Base-by-base conservation (phyloP, 2,329 filamentous ascomycete species). In the Arthrobotrys entomopaga region DNA sequence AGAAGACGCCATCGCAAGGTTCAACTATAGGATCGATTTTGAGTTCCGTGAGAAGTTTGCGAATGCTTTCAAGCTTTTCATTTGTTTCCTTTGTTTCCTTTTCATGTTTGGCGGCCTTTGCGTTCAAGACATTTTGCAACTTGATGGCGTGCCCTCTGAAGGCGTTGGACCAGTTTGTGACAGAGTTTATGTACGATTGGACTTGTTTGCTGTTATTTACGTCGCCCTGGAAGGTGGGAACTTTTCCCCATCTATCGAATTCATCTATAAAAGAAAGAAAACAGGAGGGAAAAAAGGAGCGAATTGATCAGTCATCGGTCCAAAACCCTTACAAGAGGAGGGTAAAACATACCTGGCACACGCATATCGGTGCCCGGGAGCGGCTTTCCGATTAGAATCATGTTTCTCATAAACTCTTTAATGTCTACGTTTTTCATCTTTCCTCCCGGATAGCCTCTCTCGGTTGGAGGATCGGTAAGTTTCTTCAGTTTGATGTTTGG, bases 351-450 rank as follows among this genome's bases (percentile, higher is more conserved):
- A 74, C 70, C 26, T 48, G 61, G 57, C 0, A 66, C 15, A 7
- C 63, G 56, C 5, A 67, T 57, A 22, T 10, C 15, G 5, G 19
- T 26, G 10, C 38, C 13, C 7, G 26, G 54, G 10, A 13, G 40
- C 13, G 70, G 56, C 34, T 63, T 74, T 20, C 70, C 70, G 8
- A 67, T 49, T 22, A 54, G 53, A 13, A 58, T 29, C 57, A 74
- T 57, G 20, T 64, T 66, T 11, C 29, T 22, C 7, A 56, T 5
- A 15, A 52, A 74, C 22, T 57, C 43, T 5, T 63, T 60, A 10
- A 40, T 11, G 6, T 65, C 48, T 6, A 13, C 26, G 34, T 54
- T 20, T 26, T 24, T 29, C 60, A 65, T 65, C 8, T 22, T 49
- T 24, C 61, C 60, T 15, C 56, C 54, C 0, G 16, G 2, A 6